Conservation (phyloP, 2,329 filamentous ascomycete species). For the Sporothrix brasiliensis region DNA sequence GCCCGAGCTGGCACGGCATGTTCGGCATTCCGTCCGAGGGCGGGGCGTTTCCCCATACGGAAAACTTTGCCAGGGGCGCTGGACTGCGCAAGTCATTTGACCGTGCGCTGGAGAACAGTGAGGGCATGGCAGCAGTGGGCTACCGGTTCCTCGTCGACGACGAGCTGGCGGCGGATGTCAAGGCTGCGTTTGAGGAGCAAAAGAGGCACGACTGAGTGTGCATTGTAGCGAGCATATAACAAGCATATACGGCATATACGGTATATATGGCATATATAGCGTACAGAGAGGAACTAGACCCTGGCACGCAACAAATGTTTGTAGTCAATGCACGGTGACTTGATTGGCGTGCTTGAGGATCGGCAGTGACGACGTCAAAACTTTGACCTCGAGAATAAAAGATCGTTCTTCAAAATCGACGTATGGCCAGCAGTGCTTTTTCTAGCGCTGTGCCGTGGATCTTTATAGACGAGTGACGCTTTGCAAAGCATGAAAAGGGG, state of each 20-base stretch:
- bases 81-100: slow-evolving; percentile 29
- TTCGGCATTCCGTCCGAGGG: slow-evolving; percentile 31
- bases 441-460: too few relatives aligned
- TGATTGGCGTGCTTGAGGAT: background rate
- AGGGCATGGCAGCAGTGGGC: slow-evolving; percentile 30
- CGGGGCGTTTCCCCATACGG: slow-evolving; percentile 30
- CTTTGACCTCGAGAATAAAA: background rate
- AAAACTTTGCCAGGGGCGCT: slow-evolving; percentile 28
- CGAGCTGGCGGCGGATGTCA: slow-evolving; percentile 36
- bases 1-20: slow-evolving; percentile 56
- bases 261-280: too few relatives aligned
- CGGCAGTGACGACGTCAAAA: too few relatives aligned
- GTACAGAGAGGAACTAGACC: too few relatives aligned
- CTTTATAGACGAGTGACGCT: too few relatives aligned
- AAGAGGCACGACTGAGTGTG: slow-evolving; percentile 5
- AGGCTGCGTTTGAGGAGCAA: slow-evolving; percentile 45
- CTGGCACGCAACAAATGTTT: background rate
- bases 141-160: slow-evolving; percentile 31
- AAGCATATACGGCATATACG: background rate
- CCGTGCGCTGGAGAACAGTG: slow-evolving; percentile 29
- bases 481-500: too few relatives aligned
- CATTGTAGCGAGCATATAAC: background rate
- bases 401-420: too few relatives aligned
- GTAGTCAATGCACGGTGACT: background rate
- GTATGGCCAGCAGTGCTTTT: too few relatives aligned